Percentiles rank a stretch among this genome's conserved stretches.
Conservation (phyloP, 2,329 filamentous ascomycete genomes). For the Venturia effusa region DNA sequence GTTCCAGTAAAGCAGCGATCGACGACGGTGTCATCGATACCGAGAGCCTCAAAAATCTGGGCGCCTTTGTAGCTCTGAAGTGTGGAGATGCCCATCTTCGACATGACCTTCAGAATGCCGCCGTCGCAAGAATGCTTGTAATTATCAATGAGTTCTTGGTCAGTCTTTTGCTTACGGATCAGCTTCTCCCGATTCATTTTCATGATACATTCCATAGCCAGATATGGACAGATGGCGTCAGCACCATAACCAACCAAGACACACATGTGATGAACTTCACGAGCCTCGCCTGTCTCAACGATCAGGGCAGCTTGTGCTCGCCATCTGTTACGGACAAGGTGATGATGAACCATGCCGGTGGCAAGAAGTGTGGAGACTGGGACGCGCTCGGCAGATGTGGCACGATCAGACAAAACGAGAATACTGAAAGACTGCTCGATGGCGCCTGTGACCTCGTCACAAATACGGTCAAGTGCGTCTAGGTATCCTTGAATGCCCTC, state of each 20-base stretch:
- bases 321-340: slow-evolving; percentile 93
- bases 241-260: slow-evolving; percentile 93
- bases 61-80: slow-evolving; percentile 94
- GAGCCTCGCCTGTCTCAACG: slow-evolving; percentile 87
- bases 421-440: slow-evolving; percentile 77
- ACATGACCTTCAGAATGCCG: slow-evolving; percentile 97
- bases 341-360: slow-evolving; percentile 89
- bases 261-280: slow-evolving; percentile 97
- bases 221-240: slow-evolving; percentile 88
- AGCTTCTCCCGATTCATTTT: slow-evolving; percentile 92
- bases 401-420: slow-evolving; percentile 81
- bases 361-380: slow-evolving; percentile 78
- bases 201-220: slow-evolving; percentile 90
- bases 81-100: slow-evolving; percentile 98
- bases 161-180: slow-evolving; percentile 77
- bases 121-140: slow-evolving; percentile 96
- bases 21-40: slow-evolving; percentile 82
- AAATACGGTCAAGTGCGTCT: slow-evolving; percentile 78
- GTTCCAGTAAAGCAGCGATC: slow-evolving; percentile 93
- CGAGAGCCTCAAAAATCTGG: slow-evolving; percentile 93
- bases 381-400: slow-evolving; percentile 70
- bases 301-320: slow-evolving; percentile 77
- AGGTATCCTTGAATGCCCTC: slow-evolving; percentile 77
- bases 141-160: slow-evolving; percentile 80
- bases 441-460: slow-evolving; percentile 70